Evolutionary conservation across 495 filamentous ascomycete species (phyloP).

Genomic region (Aspergillus funiculosus): DNA sequence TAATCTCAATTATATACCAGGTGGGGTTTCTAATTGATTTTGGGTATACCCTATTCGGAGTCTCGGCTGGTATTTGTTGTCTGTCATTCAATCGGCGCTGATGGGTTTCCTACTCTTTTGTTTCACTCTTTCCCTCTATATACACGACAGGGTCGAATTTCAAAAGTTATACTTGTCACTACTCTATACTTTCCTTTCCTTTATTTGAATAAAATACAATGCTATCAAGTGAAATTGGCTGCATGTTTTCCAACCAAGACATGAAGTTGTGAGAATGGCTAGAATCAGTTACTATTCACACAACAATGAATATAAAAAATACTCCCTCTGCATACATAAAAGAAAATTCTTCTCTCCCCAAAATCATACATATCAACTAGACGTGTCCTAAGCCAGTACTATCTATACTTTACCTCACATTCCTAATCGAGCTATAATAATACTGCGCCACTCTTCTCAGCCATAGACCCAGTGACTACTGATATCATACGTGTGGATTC

Average conservation of each 20-base stretch:
- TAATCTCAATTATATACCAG: neutral
- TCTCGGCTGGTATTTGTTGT: constrained; percentile 7
- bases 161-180: neutral
- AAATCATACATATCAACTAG: neutral
- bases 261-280: too few species aligned
- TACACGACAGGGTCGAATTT: neutral
- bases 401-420: too few species aligned
- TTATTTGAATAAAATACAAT: neutral
- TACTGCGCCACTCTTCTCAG: too few species aligned
- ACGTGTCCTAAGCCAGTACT: neutral
- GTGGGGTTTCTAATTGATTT: constrained; percentile 7
- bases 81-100: constrained; percentile 1
- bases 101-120: neutral
- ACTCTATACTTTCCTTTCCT: neutral
- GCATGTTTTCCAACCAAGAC: too few species aligned
- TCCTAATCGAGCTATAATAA: too few species aligned
- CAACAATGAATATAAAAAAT: too few species aligned
- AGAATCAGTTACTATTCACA: too few species aligned
- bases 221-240: too few species aligned
- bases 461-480: neutral
- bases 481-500: too few species aligned
- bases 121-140: neutral
- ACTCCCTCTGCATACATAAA: too few species aligned
- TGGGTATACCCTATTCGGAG: constrained; percentile 14
- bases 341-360: too few species aligned